phyloP scores from a whole-genome alignment of 495 filamentous ascomycete species.

The Penicillium cosmopolitanum region DNA sequence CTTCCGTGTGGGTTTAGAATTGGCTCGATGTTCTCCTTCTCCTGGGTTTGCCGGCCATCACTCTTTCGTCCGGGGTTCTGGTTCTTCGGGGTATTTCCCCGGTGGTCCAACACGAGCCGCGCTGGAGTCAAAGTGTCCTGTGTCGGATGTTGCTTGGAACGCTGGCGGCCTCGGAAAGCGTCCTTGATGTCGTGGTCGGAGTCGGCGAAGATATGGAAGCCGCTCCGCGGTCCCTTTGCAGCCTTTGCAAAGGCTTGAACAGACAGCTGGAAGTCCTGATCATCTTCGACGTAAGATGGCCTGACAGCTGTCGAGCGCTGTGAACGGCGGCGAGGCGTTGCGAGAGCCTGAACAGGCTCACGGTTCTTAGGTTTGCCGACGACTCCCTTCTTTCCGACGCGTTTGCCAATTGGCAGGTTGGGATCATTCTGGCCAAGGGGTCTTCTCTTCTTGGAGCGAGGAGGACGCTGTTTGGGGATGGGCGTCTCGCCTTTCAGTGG shows the following conservation, averaged over 20 bases:
- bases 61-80: constrained; percentile 17
- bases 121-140: constrained; percentile 27
- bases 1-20: constrained; percentile 37
- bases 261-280: constrained; percentile 38
- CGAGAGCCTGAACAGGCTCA: neutral
- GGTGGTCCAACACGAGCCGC: constrained; percentile 28
- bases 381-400: neutral
- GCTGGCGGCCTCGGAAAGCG: constrained; percentile 15
- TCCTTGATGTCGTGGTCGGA: constrained; percentile 14
- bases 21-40: constrained; percentile 54
- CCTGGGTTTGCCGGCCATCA: constrained; percentile 6
- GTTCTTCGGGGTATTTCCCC: constrained; percentile 16
- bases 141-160: neutral
- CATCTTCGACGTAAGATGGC: constrained; percentile 22
- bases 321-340: constrained; percentile 8
- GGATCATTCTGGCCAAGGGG: constrained; percentile 34
- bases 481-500: constrained; percentile 53
- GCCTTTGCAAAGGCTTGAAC: constrained; percentile 21
- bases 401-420: constrained; percentile 28
- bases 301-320: constrained; percentile 8
- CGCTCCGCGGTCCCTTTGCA: constrained; percentile 24
- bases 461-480: constrained; percentile 39
- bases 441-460: constrained; percentile 26
- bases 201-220: constrained; percentile 45
- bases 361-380: neutral